Evolutionary conservation across 176 grass and related monocot species (phyloP).

Genomic region (Triticum turgidum): DNA sequence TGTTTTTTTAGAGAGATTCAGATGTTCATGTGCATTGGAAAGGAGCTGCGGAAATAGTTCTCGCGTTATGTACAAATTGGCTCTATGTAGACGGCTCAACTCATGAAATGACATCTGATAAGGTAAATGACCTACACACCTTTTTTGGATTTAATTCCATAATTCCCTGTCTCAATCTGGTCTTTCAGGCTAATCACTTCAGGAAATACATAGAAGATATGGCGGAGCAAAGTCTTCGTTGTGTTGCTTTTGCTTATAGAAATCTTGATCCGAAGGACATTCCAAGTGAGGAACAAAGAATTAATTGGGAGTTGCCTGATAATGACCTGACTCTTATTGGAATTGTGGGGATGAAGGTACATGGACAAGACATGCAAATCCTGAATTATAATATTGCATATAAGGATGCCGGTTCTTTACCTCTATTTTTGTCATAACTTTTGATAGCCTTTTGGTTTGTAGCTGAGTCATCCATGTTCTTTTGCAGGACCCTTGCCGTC

Average conservation of each 20-base stretch:
- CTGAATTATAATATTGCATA: conserved; percentile 28
- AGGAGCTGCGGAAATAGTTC: conserved; percentile 93
- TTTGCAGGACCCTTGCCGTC: conserved; percentile 91
- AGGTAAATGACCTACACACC: conserved; percentile 34
- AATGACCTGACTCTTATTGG: conserved; percentile 72
- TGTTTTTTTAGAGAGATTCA: conserved; percentile 53
- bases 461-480: conserved; percentile 30
- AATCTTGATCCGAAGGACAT: conserved; percentile 48
- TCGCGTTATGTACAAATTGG: conserved; percentile 72
- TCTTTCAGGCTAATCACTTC: conserved; percentile 67
- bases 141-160: conserved; percentile 22
- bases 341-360: conserved; percentile 92
- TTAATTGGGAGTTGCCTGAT: conserved; percentile 70
- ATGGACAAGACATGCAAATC: conserved; percentile 25
- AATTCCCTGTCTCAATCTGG: background rate
- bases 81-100: conserved; percentile 50
- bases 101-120: conserved; percentile 55
- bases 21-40: conserved; percentile 92
- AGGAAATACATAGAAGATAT: conserved; percentile 72
- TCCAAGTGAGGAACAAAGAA: conserved; percentile 63
- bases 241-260: conserved; percentile 87
- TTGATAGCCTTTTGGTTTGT: background rate
- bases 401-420: background rate
- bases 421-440: background rate
- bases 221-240: conserved; percentile 76